Conservation (phyloP, 2,329 filamentous ascomycete genomes). For the Alternaria alternata region DNA sequence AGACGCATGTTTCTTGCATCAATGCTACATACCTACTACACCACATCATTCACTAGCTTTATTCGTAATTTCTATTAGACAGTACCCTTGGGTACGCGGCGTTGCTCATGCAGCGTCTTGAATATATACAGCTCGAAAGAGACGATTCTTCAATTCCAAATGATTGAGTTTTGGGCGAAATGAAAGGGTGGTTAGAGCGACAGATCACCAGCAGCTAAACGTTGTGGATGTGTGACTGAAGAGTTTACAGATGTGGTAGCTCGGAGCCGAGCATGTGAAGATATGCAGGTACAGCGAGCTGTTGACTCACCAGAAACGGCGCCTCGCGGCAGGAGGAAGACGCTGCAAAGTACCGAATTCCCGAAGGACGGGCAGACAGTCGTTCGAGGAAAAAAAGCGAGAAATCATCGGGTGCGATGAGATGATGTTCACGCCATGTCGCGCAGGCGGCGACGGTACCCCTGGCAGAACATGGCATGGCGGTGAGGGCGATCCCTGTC, state of each 20-base stretch:
- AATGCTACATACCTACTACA: not conserved
- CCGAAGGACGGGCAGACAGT: not conserved
- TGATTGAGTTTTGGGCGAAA: not conserved
- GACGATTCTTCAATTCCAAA: not conserved
- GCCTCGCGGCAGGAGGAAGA: not conserved
- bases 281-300: not conserved
- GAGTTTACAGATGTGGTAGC: not conserved
- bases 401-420: conserved; percentile 15
- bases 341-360: not conserved
- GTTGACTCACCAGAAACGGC: not conserved
- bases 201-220: not conserved
- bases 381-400: not conserved
- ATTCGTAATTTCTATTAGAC: conserved; percentile 12
- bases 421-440: conserved; percentile 44
- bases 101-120: not conserved
- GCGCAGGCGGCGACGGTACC: conserved; percentile 18
- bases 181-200: not conserved
- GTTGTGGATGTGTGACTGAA: not conserved
- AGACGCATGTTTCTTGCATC: not conserved
- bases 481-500: conserved; percentile 24
- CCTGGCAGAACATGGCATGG: conserved; percentile 32
- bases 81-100: not conserved
- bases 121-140: not conserved
- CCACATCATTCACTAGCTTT: not conserved
- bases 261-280: not conserved